Conservation (phyloP, 768 basidiomycete species). For the Boletus rubroflammeus region DNA sequence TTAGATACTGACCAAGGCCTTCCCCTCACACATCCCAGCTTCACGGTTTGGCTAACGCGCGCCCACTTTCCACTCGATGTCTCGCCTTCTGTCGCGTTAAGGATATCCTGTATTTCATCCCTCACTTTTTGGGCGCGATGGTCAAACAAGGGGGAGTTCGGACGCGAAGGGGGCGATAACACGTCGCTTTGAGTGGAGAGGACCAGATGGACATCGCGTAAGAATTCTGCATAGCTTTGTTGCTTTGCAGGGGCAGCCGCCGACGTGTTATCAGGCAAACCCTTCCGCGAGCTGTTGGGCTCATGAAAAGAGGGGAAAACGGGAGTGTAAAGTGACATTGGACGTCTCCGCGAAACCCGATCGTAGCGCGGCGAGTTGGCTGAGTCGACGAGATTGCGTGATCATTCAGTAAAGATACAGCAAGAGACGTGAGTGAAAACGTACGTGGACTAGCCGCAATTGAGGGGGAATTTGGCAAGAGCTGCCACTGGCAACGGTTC, state of each 20-base stretch:
- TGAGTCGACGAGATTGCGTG: neutral
- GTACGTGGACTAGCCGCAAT: constrained; percentile 5
- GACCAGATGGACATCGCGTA: constrained; percentile 32
- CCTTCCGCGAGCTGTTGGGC: constrained; percentile 3
- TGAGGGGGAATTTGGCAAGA: neutral
- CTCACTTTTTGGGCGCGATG: constrained; percentile 31
- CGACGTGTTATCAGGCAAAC: neutral
- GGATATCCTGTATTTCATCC: constrained; percentile 33
- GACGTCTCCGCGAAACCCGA: neutral
- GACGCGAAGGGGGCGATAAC: constrained; percentile 35
- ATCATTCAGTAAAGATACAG: neutral
- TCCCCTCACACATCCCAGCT: constrained; percentile 39
- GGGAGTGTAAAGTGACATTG: constrained; percentile 36
- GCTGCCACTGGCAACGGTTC: no score
- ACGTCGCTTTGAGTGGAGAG: constrained; percentile 32
- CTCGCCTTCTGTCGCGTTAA: constrained; percentile 36
- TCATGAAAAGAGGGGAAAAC: constrained; percentile 28
- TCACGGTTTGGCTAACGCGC: constrained; percentile 37
- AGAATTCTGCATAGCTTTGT: constrained; percentile 22
- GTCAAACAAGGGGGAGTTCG: constrained; percentile 31
- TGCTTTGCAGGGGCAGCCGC: constrained; percentile 2
- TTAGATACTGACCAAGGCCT: constrained; percentile 25
- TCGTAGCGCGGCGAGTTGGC: neutral
- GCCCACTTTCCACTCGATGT: constrained; percentile 48
- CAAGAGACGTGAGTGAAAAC: neutral